A percentile compares a stretch with the other conserved stretches of the same genome.
phyloP scores from a whole-genome alignment of 805 yeast species.

The Saturnispora sekii region DNA sequence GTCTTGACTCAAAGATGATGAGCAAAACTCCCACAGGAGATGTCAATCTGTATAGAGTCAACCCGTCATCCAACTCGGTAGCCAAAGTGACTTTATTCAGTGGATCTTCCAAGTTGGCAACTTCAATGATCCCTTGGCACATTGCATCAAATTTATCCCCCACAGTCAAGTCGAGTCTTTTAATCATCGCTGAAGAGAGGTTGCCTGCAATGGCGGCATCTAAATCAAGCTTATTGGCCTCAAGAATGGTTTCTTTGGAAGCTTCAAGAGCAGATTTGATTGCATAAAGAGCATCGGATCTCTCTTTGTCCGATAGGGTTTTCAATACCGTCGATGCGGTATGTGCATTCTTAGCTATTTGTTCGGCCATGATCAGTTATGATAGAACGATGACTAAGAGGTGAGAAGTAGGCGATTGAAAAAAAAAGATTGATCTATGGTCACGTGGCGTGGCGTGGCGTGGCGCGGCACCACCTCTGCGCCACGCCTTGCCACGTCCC shows the following conservation, averaged over 20 bases:
- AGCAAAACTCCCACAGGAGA: slow-evolving; percentile 92
- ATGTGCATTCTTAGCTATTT: slow-evolving; percentile 73
- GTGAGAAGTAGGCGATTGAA: not conserved
- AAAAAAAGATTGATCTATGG: too few species aligned
- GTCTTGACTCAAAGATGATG: slow-evolving; percentile 92
- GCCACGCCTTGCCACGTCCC: too few species aligned
- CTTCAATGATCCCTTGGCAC: slow-evolving; percentile 92
- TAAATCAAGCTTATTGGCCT: slow-evolving; percentile 70
- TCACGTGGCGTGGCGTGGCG: not conserved
- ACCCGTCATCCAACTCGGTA: slow-evolving; percentile 80
- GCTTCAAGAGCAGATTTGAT: slow-evolving; percentile 61
- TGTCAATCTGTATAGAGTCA: slow-evolving; percentile 70
- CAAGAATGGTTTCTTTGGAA: slow-evolving; percentile 51
- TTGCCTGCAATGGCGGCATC: slow-evolving; percentile 52
- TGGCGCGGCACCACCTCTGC: not conserved
- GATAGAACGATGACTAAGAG: not conserved
- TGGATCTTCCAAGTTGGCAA: slow-evolving; percentile 82
- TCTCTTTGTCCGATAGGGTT: slow-evolving; percentile 59
- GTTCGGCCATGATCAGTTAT: slow-evolving; percentile 42
- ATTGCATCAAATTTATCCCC: slow-evolving; percentile 85
- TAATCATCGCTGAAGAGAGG: slow-evolving; percentile 62
- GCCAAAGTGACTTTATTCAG: slow-evolving; percentile 83
- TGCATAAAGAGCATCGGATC: slow-evolving; percentile 62
- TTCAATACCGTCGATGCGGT: slow-evolving; percentile 77
- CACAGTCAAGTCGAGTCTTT: slow-evolving; percentile 72